Percentiles rank a stretch among this genome's conserved stretches.
These are phyloP conservation scores for Elsinoe fawcettii DNA, from an alignment of 2,329 filamentous ascomycete genomes.

Conservation along the genomic window DNA sequence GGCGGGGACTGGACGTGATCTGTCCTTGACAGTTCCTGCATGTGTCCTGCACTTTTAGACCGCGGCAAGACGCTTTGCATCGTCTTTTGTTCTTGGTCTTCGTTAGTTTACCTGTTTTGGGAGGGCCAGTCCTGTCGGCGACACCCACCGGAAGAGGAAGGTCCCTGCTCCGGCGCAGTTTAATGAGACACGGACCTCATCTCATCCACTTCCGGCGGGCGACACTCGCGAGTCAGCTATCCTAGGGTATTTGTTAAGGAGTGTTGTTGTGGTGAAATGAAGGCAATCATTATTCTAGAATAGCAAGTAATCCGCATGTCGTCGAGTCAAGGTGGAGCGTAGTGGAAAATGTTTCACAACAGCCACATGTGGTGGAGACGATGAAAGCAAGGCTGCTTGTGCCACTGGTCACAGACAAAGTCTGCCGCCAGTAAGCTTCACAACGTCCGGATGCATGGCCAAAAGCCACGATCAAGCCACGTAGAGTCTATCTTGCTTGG, in stretches of 20 bases:
- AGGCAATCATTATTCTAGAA: not conserved
- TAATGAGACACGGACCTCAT: not conserved
- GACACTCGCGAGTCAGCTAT: not conserved
- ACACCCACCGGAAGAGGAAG: conserved; percentile 8
- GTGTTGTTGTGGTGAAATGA: not conserved
- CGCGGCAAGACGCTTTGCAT: not conserved
- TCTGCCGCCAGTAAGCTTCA: not conserved
- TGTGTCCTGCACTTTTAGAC: not conserved
- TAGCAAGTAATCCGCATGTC: not conserved
- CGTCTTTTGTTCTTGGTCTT: not conserved
- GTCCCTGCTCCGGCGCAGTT: not conserved
- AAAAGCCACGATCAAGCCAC: conserved; percentile 8
- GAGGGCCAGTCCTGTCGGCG: not conserved
- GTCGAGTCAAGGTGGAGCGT: not conserved
- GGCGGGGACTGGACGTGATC: not conserved
- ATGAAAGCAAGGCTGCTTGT: not conserved
- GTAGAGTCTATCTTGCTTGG: not conserved
- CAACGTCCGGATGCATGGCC: not conserved
- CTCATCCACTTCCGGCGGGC: conserved; percentile 7
- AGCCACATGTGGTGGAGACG: not conserved
- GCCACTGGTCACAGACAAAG: not conserved
- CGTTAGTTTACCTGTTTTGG: not conserved
- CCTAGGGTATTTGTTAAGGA: not conserved
- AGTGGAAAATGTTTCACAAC: not conserved
- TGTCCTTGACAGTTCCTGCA: not conserved